Conservation (phyloP, 768 basidiomycete species). For the Macrocybe gigantea region DNA sequence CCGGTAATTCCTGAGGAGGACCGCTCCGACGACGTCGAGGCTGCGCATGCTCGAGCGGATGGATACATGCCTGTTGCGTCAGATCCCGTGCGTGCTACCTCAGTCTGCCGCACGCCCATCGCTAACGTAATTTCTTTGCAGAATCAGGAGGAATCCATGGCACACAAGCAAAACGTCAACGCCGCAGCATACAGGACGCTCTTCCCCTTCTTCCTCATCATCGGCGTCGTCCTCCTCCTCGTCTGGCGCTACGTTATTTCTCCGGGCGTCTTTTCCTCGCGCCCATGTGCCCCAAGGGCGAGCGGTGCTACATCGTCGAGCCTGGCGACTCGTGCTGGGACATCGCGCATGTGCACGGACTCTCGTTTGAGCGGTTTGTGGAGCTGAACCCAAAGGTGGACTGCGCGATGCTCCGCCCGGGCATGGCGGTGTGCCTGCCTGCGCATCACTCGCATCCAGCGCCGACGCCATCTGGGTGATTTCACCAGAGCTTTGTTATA, state of each 20-base stretch:
- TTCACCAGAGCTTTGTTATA: too few species aligned
- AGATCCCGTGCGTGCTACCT: constrained; percentile 38
- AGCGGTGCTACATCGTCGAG: constrained; percentile 40
- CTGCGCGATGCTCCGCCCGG: constrained; percentile 56
- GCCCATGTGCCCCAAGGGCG: constrained; percentile 33
- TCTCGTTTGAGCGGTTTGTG: constrained; percentile 44
- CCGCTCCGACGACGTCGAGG: constrained; percentile 46
- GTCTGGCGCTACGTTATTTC: constrained; percentile 54
- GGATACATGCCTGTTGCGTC: constrained; percentile 51
- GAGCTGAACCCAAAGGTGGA: constrained; percentile 46
- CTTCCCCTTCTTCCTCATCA: constrained; percentile 69
- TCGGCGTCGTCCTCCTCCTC: constrained; percentile 56
- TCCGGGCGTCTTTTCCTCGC: constrained; percentile 31
- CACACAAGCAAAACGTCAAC: constrained; percentile 26
- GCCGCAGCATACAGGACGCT: constrained; percentile 51
- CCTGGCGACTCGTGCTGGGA: constrained; percentile 67
- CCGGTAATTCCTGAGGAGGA: constrained; percentile 8
- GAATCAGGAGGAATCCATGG: constrained; percentile 13
- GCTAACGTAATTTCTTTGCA: too few species aligned
- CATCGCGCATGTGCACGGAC: constrained; percentile 42
- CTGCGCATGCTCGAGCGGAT: constrained; percentile 43
- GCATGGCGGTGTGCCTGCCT: constrained; percentile 56
- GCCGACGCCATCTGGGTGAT: background rate
- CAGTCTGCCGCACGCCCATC: too few species aligned
- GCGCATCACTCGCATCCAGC: background rate